Evolutionary conservation across 768 basidiomycete species (phyloP).

Genomic region (Boletus rubroflammeus): DNA sequence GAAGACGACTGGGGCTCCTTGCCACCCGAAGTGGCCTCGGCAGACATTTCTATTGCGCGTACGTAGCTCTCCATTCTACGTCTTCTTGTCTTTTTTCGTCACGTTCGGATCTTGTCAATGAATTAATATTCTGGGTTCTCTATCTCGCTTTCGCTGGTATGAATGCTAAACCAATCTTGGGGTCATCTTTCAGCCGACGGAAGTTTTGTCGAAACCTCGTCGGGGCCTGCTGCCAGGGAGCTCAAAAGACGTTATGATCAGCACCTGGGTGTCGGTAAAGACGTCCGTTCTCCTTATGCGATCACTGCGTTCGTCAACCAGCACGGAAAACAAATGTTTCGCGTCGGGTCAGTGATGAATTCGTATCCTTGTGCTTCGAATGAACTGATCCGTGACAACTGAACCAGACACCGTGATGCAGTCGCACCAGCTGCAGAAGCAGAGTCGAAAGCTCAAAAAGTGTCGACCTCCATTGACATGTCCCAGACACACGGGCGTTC

Average conservation of each 20-base stretch:
- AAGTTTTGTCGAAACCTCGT: conserved; percentile 77
- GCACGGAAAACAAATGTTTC: conserved; percentile 73
- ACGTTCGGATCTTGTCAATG: conserved; percentile 6
- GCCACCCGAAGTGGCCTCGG: conserved; percentile 49
- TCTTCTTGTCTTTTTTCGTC: background rate
- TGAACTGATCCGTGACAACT: background rate
- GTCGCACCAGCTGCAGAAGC: conserved; percentile 59
- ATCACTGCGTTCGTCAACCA: conserved; percentile 83
- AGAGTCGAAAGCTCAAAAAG: conserved; percentile 37
- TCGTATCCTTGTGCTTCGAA: background rate
- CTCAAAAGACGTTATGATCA: conserved; percentile 76
- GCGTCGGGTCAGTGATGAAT: conserved; percentile 60
- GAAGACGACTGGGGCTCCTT: conserved; percentile 40
- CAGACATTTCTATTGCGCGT: conserved; percentile 60
- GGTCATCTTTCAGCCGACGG: conserved; percentile 53
- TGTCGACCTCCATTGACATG: conserved; percentile 29
- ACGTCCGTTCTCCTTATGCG: conserved; percentile 71
- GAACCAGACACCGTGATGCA: conserved; percentile 54
- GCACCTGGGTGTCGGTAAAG: conserved; percentile 58
- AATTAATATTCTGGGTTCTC: background rate
- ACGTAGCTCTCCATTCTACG: conserved; percentile 28
- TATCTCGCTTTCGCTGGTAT: background rate
- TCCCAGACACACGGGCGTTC: conserved; percentile 36
- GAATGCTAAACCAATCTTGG: conserved; percentile 4
- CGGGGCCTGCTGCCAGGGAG: conserved; percentile 69